A percentile compares a stretch with the other conserved stretches of the same genome.
Conservation (phyloP, 768 basidiomycete species). For the Podaxis sp. region DNA sequence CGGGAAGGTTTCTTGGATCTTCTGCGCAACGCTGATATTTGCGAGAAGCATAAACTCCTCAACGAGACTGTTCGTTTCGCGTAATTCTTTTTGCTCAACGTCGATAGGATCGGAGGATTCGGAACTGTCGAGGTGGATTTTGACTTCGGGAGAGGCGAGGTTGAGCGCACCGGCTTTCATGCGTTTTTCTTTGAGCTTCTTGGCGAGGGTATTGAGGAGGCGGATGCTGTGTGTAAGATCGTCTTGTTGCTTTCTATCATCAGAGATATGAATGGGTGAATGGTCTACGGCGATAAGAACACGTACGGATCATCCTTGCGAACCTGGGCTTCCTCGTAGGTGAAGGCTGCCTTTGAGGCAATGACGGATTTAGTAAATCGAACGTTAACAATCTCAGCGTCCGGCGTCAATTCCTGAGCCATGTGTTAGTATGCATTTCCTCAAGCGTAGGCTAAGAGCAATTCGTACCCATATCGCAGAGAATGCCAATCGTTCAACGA, state of each 20-base stretch:
- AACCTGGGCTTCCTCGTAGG: slow-evolving; percentile 94
- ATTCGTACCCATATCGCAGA: slow-evolving; percentile 86
- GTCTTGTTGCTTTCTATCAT: slow-evolving; percentile 70
- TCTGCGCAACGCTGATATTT: slow-evolving; percentile 89
- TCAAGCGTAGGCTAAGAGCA: background rate
- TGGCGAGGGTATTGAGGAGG: slow-evolving; percentile 82
- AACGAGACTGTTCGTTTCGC: slow-evolving; percentile 94
- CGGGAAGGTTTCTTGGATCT: slow-evolving; percentile 93
- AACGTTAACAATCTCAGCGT: slow-evolving; percentile 88
- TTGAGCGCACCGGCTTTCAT: slow-evolving; percentile 98
- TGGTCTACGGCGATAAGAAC: background rate
- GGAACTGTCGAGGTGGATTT: slow-evolving; percentile 90
- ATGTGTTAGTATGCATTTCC: slow-evolving; percentile 3
- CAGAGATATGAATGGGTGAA: background rate
- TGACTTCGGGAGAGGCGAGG: slow-evolving; percentile 97
- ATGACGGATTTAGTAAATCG: slow-evolving; percentile 97
- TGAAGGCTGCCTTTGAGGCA: slow-evolving; percentile 93
- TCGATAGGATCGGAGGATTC: slow-evolving; percentile 96
- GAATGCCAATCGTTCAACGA: slow-evolving; percentile 93
- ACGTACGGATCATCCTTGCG: slow-evolving; percentile 90
- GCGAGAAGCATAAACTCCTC: slow-evolving; percentile 99
- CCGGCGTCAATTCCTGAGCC: slow-evolving; percentile 79
- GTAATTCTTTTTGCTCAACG: slow-evolving; percentile 90
- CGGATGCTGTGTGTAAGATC: slow-evolving; percentile 84
- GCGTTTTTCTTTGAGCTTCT: slow-evolving; percentile 78